Evolutionary conservation across 495 filamentous ascomycete species (phyloP).

Genomic region (Penicillium arizonense): DNA sequence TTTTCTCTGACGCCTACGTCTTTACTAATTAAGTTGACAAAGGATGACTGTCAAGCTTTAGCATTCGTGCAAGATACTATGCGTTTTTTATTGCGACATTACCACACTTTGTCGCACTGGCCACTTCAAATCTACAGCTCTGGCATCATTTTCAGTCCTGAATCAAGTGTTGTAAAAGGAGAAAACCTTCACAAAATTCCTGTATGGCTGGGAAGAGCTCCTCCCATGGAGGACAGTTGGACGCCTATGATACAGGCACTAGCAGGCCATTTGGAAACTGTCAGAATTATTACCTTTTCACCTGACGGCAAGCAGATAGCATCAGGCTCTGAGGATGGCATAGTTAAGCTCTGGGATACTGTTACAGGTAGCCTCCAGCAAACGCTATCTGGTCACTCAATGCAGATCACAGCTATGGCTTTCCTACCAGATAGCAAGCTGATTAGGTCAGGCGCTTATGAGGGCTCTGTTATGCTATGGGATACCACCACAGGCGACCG

Average conservation of each 20-base stretch:
- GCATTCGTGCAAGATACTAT: conserved; percentile 19
- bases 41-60: no score
- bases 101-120: conserved; percentile 13
- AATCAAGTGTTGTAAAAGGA: conserved; percentile 11
- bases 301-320: neutral
- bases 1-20: no score
- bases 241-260: neutral
- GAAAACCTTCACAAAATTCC: conserved; percentile 11
- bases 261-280: conserved; percentile 4
- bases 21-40: no score
- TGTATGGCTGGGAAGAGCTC: neutral
- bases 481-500: no score
- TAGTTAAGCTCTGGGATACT: conserved; percentile 18
- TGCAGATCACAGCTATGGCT: conserved; percentile 11
- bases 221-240: neutral
- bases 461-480: no score
- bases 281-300: no score
- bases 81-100: conserved; percentile 22
- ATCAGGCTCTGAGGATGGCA: conserved; percentile 13
- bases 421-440: conserved; percentile 19
- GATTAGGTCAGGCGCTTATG: neutral
- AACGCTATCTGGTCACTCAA: conserved; percentile 19
- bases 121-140: conserved; percentile 20
- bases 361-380: neutral
- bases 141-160: conserved; percentile 14